These are phyloP conservation scores for Calophaca sinica DNA, from an alignment of 306 rosid genomes.

Conservation along the genomic window DNA sequence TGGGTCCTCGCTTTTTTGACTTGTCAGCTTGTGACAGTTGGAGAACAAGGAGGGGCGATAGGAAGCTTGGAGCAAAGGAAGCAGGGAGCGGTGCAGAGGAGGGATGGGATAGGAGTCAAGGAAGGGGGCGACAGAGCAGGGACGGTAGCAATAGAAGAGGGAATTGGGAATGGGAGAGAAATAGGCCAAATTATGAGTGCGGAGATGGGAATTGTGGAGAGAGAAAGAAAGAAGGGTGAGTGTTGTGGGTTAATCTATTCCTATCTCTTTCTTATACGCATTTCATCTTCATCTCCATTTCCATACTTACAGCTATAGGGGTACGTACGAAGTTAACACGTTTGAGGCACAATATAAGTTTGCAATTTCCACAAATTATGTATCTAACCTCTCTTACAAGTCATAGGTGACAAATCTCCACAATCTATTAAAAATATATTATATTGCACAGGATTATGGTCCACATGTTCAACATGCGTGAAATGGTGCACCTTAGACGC, in stretches of 20 bases:
- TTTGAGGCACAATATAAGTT: too few relatives aligned
- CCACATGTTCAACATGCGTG: too few relatives aligned
- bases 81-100: too few relatives aligned
- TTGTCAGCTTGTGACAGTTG: not conserved
- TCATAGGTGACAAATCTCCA: not conserved
- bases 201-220: not conserved
- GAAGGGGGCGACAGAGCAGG: not conserved
- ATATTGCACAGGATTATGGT: not conserved
- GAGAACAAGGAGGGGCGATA: not conserved
- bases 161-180: not conserved
- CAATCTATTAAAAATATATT: constrained; percentile 1
- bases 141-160: not conserved
- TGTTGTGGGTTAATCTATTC: not conserved
- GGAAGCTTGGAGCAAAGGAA: not conserved
- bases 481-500: not conserved
- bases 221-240: not conserved
- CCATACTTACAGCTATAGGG: too few relatives aligned
- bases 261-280: not conserved
- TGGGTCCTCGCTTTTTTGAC: not conserved
- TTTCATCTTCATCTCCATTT: not conserved
- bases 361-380: constrained; percentile 5
- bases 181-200: not conserved
- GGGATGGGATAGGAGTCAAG: not conserved
- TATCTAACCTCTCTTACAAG: constrained; percentile 16
- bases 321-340: too few relatives aligned